A percentile compares a stretch with the other conserved stretches of the same genome.
These are phyloP conservation scores for Austroboletus niveus DNA, from an alignment of 1,284 basidiomycete genomes.

Conservation along the genomic window DNA sequence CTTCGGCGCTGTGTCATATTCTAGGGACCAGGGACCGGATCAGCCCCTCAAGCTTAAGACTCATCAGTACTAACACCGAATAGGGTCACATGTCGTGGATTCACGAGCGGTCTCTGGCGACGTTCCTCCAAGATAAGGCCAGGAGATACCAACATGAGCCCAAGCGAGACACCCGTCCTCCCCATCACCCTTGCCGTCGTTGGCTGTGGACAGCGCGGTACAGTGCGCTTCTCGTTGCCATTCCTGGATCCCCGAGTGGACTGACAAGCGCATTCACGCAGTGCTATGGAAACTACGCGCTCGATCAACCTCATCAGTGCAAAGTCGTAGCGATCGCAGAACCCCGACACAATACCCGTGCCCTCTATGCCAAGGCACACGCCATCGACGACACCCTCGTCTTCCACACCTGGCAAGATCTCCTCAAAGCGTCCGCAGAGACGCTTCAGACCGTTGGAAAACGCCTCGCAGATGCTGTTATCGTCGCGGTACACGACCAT, in stretches of 20 bases:
- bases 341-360: slow-evolving; percentile 66
- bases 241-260: background rate
- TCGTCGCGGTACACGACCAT: slow-evolving; percentile 75
- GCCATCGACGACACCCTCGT: slow-evolving; percentile 61
- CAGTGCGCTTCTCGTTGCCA: slow-evolving; percentile 38
- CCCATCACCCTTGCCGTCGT: slow-evolving; percentile 56
- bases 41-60: too few relatives aligned
- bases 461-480: slow-evolving; percentile 75
- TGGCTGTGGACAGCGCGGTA: slow-evolving; percentile 81
- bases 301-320: slow-evolving; percentile 58
- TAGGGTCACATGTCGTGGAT: too few relatives aligned
- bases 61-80: too few relatives aligned
- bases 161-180: slow-evolving; percentile 17
- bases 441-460: slow-evolving; percentile 58
- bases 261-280: slow-evolving; percentile 38
- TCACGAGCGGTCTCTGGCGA: too few relatives aligned
- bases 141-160: slow-evolving; percentile 14
- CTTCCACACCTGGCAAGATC: slow-evolving; percentile 71
- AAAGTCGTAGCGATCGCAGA: slow-evolving; percentile 83
- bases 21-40: too few relatives aligned
- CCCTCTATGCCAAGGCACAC: slow-evolving; percentile 54
- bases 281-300: slow-evolving; percentile 62
- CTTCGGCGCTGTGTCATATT: too few relatives aligned
- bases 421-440: slow-evolving; percentile 65
- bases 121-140: slow-evolving; percentile 25